Conservation (phyloP, 2,329 filamentous ascomycete species). For the Trichoderma sp. region DNA sequence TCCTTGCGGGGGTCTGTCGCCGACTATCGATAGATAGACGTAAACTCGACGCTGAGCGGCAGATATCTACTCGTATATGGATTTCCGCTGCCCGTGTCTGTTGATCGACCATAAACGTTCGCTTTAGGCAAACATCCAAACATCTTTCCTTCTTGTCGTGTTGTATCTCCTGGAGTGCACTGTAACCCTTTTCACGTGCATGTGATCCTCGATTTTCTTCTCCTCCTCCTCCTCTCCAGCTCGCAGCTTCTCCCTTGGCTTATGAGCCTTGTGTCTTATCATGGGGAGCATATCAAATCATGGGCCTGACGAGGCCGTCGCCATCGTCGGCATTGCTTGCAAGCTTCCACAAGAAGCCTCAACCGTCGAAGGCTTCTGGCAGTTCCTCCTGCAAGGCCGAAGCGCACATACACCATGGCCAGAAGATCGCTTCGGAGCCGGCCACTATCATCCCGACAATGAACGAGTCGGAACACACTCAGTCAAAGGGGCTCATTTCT, state of each 20-base stretch:
- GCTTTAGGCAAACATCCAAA: not conserved
- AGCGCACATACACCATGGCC: not conserved
- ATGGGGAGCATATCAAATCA: not conserved
- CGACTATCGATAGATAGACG: not conserved
- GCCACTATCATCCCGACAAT: constrained; percentile 3
- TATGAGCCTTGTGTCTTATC: not conserved
- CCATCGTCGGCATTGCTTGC: not conserved
- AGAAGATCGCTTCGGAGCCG: constrained; percentile 5
- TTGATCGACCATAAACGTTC: not conserved
- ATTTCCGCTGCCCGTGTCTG: not conserved
- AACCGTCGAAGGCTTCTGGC: not conserved
- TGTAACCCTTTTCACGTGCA: not conserved
- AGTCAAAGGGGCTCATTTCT: constrained; percentile 11
- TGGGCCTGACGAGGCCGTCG: not conserved
- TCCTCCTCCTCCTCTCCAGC: not conserved
- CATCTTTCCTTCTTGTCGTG: not conserved
- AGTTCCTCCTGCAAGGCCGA: not conserved
- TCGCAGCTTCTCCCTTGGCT: not conserved
- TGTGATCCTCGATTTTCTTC: not conserved
- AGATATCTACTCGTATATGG: not conserved
- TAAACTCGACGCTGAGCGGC: not conserved
- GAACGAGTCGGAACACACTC: constrained; percentile 9
- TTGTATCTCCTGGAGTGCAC: not conserved
- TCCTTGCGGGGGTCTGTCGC: not conserved
- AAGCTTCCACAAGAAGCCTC: not conserved